phyloP scores from a whole-genome alignment of 164 flowering plant species.

The Paratinospora sagittata region DNA sequence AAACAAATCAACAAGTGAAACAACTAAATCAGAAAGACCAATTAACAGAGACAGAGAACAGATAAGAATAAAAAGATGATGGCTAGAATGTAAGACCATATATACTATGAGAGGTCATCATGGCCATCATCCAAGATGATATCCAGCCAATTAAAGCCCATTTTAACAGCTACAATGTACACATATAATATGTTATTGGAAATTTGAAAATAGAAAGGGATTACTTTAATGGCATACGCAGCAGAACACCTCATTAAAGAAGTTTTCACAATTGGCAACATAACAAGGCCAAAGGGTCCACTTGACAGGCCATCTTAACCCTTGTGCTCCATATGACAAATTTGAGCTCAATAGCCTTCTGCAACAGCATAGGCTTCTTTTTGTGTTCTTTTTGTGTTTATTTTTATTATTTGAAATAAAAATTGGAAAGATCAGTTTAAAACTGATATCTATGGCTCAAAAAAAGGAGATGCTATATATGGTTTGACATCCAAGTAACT shows the following conservation, averaged over 20 bases:
- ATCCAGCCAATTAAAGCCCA: not conserved
- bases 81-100: not conserved
- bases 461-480: not conserved
- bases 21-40: not conserved
- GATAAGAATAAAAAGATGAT: not conserved
- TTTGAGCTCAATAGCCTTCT: not conserved
- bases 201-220: too few species aligned
- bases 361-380: not conserved
- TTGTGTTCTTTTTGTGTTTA: too few species aligned
- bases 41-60: not conserved
- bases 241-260: not conserved
- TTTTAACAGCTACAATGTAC: not conserved
- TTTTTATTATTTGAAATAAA: not conserved
- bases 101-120: not conserved
- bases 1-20: not conserved
- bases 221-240: not conserved
- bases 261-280: not conserved
- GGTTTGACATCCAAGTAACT: not conserved
- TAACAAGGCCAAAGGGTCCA: not conserved
- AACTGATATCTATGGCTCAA: not conserved
- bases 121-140: not conserved
- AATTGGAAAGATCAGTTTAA: not conserved
- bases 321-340: not conserved
- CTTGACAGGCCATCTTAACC: not conserved
- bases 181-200: not conserved